These are phyloP conservation scores for Aegle marmelos DNA, from an alignment of 345 rosid genomes.

Conservation along the genomic window DNA sequence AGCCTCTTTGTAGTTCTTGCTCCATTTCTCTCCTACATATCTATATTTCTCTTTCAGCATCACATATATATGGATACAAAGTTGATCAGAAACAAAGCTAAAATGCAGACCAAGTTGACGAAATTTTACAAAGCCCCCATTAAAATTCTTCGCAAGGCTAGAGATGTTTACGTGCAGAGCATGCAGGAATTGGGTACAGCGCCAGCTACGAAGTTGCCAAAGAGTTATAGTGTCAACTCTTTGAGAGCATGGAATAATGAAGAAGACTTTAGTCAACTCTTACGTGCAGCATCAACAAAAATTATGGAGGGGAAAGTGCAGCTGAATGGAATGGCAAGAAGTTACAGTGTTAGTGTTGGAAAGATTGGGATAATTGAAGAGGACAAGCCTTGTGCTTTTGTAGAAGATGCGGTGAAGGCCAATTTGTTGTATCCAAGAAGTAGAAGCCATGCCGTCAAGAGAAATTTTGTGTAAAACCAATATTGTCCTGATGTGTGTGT, in stretches of 20 bases:
- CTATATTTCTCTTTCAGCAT: not conserved
- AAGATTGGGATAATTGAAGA: constrained; percentile 45
- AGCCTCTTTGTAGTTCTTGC: not conserved
- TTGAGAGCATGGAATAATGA: not conserved
- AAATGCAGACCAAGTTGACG: constrained; percentile 26
- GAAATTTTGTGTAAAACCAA: not conserved
- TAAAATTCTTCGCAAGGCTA: constrained; percentile 32
- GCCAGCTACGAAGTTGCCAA: constrained; percentile 16
- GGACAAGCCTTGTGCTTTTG: constrained; percentile 34
- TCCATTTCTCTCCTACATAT: not conserved
- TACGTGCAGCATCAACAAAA: not conserved
- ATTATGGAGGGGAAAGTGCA: not conserved
- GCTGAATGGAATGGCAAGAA: constrained; percentile 21
- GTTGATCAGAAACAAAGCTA: constrained; percentile 18
- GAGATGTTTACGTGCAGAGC: constrained; percentile 30
- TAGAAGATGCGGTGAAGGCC: constrained; percentile 11
- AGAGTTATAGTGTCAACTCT: constrained; percentile 32
- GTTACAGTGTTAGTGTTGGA: constrained; percentile 46
- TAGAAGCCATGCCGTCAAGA: not conserved
- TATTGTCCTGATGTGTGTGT: too few species aligned
- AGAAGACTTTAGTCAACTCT: constrained; percentile 23
- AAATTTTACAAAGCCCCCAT: constrained; percentile 24
- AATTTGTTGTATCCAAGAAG: constrained; percentile 12
- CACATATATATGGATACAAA: not conserved
- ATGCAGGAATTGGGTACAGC: constrained; percentile 25